Conservation (phyloP, 805 yeast genomes). For the Candida succiphila region DNA sequence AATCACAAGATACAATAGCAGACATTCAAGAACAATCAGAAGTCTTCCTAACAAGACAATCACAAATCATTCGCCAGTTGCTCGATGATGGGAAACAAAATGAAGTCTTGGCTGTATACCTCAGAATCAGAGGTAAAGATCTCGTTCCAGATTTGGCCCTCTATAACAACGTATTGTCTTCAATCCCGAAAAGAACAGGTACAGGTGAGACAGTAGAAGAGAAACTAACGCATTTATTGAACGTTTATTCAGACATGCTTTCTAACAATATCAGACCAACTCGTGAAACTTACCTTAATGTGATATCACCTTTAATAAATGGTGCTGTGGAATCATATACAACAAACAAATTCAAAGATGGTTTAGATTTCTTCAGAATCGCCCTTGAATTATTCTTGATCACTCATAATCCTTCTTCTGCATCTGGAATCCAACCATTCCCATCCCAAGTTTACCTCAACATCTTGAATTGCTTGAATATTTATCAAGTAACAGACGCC, state of each 20-base stretch:
- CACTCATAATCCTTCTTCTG: slow-evolving; percentile 7
- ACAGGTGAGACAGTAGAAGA: slow-evolving; percentile 47
- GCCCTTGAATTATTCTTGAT: slow-evolving; percentile 35
- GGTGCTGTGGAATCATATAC: slow-evolving; percentile 35
- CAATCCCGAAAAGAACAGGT: slow-evolving; percentile 40
- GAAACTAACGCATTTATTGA: slow-evolving; percentile 50
- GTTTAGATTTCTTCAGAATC: slow-evolving; percentile 37
- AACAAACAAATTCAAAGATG: slow-evolving; percentile 26
- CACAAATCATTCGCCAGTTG: slow-evolving; percentile 14
- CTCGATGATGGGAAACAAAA: slow-evolving; percentile 15
- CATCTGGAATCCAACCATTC: slow-evolving; percentile 6
- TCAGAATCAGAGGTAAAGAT: slow-evolving; percentile 20
- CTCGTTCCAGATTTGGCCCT: slow-evolving; percentile 39
- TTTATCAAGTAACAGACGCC: slow-evolving; percentile 12
- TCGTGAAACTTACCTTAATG: slow-evolving; percentile 39
- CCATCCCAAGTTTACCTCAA: slow-evolving; percentile 9
- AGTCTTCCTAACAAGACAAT: slow-evolving; percentile 5
- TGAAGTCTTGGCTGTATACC: slow-evolving; percentile 23
- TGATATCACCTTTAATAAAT: slow-evolving; percentile 38
- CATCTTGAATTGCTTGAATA: slow-evolving; percentile 16
- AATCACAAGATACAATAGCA: background rate
- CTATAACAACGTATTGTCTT: slow-evolving; percentile 44
- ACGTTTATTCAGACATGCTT: slow-evolving; percentile 60
- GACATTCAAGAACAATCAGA: background rate
- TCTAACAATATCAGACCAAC: slow-evolving; percentile 46